Evolutionary conservation across 768 basidiomycete species (phyloP).

Genomic region (Lactifluus rugatus): DNA sequence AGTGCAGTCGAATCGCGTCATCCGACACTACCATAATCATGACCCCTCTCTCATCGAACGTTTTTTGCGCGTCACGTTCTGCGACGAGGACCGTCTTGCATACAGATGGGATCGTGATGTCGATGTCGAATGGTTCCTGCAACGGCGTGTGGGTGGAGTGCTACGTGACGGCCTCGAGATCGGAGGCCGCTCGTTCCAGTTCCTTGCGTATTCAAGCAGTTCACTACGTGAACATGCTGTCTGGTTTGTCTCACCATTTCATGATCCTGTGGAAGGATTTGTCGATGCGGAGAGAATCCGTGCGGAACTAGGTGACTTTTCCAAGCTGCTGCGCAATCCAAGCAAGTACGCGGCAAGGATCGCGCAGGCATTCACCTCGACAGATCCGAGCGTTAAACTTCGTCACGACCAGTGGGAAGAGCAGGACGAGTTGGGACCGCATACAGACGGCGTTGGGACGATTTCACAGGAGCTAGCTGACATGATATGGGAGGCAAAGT

Average conservation of each 20-base stretch:
- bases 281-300: slow-evolving; percentile 54
- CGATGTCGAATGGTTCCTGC: slow-evolving; percentile 45
- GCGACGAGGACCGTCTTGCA: slow-evolving; percentile 32
- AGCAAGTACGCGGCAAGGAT: neutral
- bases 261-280: slow-evolving; percentile 31
- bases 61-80: slow-evolving; percentile 76
- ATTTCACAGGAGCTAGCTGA: neutral
- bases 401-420: slow-evolving; percentile 47
- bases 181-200: slow-evolving; percentile 66
- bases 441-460: neutral
- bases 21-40: slow-evolving; percentile 43
- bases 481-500: slow-evolving; percentile 43
- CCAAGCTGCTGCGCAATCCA: neutral
- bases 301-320: slow-evolving; percentile 38
- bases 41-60: slow-evolving; percentile 42
- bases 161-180: slow-evolving; percentile 57
- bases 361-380: slow-evolving; percentile 38
- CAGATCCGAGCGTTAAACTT: slow-evolving; percentile 63
- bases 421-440: slow-evolving; percentile 43
- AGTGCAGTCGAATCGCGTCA: slow-evolving; percentile 69
- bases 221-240: slow-evolving; percentile 71
- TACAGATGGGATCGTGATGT: slow-evolving; percentile 58
- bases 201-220: slow-evolving; percentile 73
- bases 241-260: slow-evolving; percentile 68
- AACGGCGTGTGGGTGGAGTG: slow-evolving; percentile 22